phyloP scores from a whole-genome alignment of 2,329 filamentous ascomycete genomes.

The Apiospora sp. region DNA sequence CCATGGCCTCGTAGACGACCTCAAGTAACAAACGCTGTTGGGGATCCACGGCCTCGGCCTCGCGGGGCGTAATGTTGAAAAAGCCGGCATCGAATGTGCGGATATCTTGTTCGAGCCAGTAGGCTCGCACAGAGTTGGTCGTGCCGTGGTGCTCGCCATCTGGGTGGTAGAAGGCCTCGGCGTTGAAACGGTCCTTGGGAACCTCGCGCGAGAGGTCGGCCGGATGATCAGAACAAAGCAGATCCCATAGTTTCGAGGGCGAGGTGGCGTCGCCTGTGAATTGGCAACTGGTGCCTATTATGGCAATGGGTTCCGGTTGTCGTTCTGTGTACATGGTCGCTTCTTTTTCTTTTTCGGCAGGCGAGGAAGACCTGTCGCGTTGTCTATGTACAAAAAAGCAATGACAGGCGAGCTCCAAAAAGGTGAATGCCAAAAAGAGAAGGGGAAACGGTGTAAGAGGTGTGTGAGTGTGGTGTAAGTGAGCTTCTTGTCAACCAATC shows the following conservation, averaged over 20 bases:
- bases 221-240: conserved; percentile 32
- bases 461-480: neutral
- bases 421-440: neutral
- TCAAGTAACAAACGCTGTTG: conserved; percentile 45
- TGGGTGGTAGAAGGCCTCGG: conserved; percentile 40
- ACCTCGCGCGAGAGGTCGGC: conserved; percentile 41
- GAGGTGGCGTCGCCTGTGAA: conserved; percentile 40
- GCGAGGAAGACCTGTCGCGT: neutral
- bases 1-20: conserved; percentile 47
- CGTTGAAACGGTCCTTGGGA: conserved; percentile 37
- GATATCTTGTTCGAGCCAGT: conserved; percentile 41
- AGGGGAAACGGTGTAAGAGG: neutral
- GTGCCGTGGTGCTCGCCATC: conserved; percentile 42
- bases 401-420: neutral
- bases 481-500: neutral
- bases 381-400: neutral
- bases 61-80: conserved; percentile 46
- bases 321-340: conserved; percentile 6
- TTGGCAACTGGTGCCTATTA: conserved; percentile 42
- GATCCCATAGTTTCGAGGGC: conserved; percentile 39
- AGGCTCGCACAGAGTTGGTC: conserved; percentile 41
- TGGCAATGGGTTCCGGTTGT: conserved; percentile 38
- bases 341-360: neutral
- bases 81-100: conserved; percentile 42
- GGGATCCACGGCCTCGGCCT: conserved; percentile 46